Evolutionary conservation across 371 early-diverging fungal species (phyloP).

Genomic region (Actinomortierella wolfii): DNA sequence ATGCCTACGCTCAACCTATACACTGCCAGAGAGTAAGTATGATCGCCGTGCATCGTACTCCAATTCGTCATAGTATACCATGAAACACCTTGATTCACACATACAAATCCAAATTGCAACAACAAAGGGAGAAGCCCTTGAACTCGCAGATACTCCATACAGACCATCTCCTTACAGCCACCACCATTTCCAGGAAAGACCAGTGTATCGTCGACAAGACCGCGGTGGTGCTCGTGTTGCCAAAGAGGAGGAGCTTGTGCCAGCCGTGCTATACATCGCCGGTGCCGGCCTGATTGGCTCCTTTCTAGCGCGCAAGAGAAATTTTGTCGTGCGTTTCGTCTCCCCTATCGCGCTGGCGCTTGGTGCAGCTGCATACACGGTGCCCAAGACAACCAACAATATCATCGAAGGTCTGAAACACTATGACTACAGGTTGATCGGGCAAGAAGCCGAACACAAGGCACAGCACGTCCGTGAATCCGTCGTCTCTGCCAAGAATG

Average conservation of each 20-base stretch:
- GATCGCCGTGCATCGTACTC: too few species aligned
- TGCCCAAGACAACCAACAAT: constrained; percentile 40
- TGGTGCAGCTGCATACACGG: constrained; percentile 31
- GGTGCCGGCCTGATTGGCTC: constrained; percentile 27
- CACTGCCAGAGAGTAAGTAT: too few species aligned
- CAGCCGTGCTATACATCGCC: constrained; percentile 30
- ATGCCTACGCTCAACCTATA: too few species aligned
- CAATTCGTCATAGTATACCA: too few species aligned
- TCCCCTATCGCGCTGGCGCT: constrained; percentile 26
- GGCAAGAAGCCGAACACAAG: constrained; percentile 21
- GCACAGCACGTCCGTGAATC: constrained; percentile 17
- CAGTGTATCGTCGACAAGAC: not conserved
- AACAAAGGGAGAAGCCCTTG: constrained; percentile 8
- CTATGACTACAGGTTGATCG: constrained; percentile 20
- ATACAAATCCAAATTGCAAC: too few species aligned
- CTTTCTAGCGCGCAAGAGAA: constrained; percentile 36
- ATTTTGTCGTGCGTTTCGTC: constrained; percentile 28
- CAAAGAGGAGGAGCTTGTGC: constrained; percentile 30
- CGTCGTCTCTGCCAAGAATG: constrained; percentile 6
- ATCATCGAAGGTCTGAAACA: constrained; percentile 22
- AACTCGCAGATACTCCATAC: constrained; percentile 26
- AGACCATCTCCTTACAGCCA: not conserved
- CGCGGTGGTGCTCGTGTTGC: constrained; percentile 18
- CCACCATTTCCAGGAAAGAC: not conserved
- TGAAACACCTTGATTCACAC: too few species aligned